Evolutionary conservation across 2,329 filamentous ascomycete genomes (phyloP), one percentile per base, ranked within the genome.

Genomic region (Cladosporium sp.): DNA sequence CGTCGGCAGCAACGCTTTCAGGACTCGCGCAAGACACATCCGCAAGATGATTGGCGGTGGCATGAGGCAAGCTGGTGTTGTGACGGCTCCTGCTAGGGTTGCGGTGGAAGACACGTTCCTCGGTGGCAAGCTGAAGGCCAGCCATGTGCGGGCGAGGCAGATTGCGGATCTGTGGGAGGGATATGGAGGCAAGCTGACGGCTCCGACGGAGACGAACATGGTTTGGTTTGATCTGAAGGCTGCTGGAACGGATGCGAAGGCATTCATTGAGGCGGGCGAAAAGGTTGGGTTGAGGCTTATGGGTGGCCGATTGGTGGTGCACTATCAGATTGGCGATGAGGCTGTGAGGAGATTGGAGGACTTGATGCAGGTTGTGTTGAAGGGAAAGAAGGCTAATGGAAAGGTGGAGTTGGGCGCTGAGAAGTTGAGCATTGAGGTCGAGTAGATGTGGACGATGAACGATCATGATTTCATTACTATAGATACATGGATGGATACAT

Each of bases 121-220:
- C 51, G 84, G 83, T 1, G 88, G 88, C 0, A 80, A 83, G 67
- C 76, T 92, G 59, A 73, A 75, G 30, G 76, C 77, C 51, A 83
- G 82, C 8, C 88, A 93, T 72, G 74, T 75, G 49, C 82, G 81
- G 30, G 88, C 89, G 2, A 82, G 82, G 71, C 77, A 77, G 65
- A 78, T 92, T 22, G 85, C 81, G 25, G 75, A 78, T 34, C 72
- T 88, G 63, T 96, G 91, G 91, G 82, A 78, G 5, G 76, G 75
- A 15, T 77, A 86, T 54, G 90, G 90, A 4, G 91, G 90, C 1
- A 84, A 82, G 73, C 74, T 91, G 59, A 74, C 80, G 19, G 80
- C 87, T 60, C 87, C 88, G 0, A 87, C 89, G 1, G 87, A 96
- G 69, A 95, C 91, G n/a, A 96, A 96, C 75, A 95, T 96, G 89